Base-by-base conservation (phyloP, 768 basidiomycete genomes). In the Pleurotus sapidus region DNA sequence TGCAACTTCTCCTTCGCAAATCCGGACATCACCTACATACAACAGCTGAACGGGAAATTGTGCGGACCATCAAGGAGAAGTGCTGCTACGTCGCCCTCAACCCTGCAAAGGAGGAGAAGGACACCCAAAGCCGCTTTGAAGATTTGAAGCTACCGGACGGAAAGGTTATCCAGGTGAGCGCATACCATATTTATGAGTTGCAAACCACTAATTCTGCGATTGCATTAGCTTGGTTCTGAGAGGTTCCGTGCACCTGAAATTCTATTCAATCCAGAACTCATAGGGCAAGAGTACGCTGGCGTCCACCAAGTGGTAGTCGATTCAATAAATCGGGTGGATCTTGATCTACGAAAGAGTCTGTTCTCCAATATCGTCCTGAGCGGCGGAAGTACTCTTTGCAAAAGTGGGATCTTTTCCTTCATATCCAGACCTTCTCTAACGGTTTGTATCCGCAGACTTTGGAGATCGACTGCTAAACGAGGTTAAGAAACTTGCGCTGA, bases 231-330 rank as follows among this genome's bases (percentile, higher is more conserved):
- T 60, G 95, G 95, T 55, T 77, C 89, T 50, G 97, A 98, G 74
- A 87, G 96, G 56, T 98, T 96, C 80, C 86, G 94, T 63, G 97
- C 97, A 9, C 95, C 97, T 30, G 97, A 99, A 70, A 93, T 98
- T 57, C 74, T 99, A 51, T 99, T 99, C 78, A 96, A 97, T 68
- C 97, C 97, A 25, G 95, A 98, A 70, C 74, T 98, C 49, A 89
- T 98, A 63, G 97, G 97, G 5, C 88, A 92, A 64, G 97, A 99
- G 73, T 95, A 96, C 66, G 88, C 93, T 23, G 97, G 97, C 53
- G 94, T 98, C 9, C 97, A 98, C 71, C 95, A 99, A 72, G 93
- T 98, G 38, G 90, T 98, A 11, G 93, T 98, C n/a, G 95, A 99
- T 74, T 95, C 95, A 6, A 98, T 98, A 70, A 93, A 89, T 72